Base-by-base conservation (phyloP, 768 basidiomycete species). In the Lactifluus hygrophoroides region DNA sequence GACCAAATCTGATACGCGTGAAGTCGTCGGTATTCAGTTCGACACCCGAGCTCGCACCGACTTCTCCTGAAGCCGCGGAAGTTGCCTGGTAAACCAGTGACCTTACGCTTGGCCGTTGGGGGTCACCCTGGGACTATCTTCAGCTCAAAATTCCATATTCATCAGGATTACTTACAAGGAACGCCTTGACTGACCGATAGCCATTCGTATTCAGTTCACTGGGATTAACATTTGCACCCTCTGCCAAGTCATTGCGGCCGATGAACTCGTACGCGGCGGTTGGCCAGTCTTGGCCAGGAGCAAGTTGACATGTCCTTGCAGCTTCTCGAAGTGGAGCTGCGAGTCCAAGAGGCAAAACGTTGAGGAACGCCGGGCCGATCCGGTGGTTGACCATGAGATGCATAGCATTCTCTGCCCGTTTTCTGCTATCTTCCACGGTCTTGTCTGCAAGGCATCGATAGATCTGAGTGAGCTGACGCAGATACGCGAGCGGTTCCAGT, bases 271-370 rank as follows among this genome's bases (percentile, higher is more conserved):
- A 93, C 14, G 83, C 80, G 13, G 75, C 75, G n/a, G 79, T 61
- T 0, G 84, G 78, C 92, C 91, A 94, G 61, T 84, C 78, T 4
- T 77, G 75, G 1, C 86, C 83, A 3, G 94, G 90, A 0, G 83
- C 79, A 6, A 87, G 71, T 67, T 95, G 93, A 60, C 90, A 92
- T 9, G 86, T 84, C 60, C 91, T 74, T n/a, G 88, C 76, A 1
- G 88, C 90, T 69, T 98, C 96, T 53, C 86, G 75, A 5, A 98
- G 72, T 1, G 95, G 94, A 0, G 85, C 79, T 1, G 85, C 80
- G 28, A 90, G 75, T 0, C 89, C 88, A 11, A 90, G 68, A 1
- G 89, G 84, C 17, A 93, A 69, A 19, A 72, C 71, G 54, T 80
- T 75, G 42, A 89, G 65, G 50, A 83, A 76, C 13, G 77, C 74